Base-by-base conservation (phyloP, 352 stramenopile species). In the Phytophthora sojae region DNA sequence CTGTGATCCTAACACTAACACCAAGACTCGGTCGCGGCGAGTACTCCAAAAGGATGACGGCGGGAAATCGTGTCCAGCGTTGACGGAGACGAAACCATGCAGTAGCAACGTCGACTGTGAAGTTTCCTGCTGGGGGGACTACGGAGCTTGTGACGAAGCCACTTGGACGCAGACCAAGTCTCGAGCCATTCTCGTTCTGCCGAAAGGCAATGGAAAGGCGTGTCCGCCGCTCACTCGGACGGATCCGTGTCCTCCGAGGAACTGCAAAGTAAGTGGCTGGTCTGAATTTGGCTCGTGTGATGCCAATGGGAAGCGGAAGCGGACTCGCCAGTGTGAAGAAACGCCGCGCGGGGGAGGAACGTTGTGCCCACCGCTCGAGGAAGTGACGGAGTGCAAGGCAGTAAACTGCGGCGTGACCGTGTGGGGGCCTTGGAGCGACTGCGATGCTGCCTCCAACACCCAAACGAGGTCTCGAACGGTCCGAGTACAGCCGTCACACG, bases 251-350 rank as follows among this genome's bases (percentile, higher is more conserved):
- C 57, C 75, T 1, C 26, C 70, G 2, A 70, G 76, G 6, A 73
- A 89, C 53, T 93, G 83, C 54, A 76, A 76, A 35, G 77, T 90
- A 1, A 89, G 69, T 7, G 83, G 82, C 6, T 93, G 86, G 83
- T 75, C 59, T 0, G 50, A 63, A 12, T 91, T 79, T 50, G 80
- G 72, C 0, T 6, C 35, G 1, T 93, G 86, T 53, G 71, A 88
- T 4, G 60, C 69, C 0, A 78, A 61, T 9, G 63, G 73, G 9
- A 82, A 76, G 2, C 79, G 81, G 4, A 85, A 68, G 37, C 83
- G 79, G 17, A 83, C 74, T 21, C 82, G 86, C 6, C 72, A 35
- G 0, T 50, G 88, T 7, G 67, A 68, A 1, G 58, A 49, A 4
- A 51, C 72, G 11, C 57, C 77, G 3, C 74, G 77, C 11, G 69